Evolutionary conservation across 768 basidiomycete genomes (phyloP), one percentile per base, ranked within the genome.

Genomic region (Lactifluus subvellereus): DNA sequence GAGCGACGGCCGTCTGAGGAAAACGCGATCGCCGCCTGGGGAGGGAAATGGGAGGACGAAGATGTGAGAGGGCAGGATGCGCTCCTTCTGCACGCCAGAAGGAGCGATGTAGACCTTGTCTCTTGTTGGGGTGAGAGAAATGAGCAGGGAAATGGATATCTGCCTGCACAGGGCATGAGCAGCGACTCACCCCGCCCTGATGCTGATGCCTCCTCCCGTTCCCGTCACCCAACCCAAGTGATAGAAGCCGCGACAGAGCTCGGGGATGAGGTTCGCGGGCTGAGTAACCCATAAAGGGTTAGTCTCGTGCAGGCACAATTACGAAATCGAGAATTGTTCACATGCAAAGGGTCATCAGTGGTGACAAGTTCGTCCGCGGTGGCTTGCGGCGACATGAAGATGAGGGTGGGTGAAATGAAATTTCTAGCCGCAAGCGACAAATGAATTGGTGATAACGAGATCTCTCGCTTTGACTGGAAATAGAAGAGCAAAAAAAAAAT

Each of bases 251-350:
- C 83, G 78, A 72, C 93, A 95, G 1, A 95, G 80, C 70, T 91
- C 89, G 37, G 89, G 89, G 57, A 94, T 94, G 65, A 94, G 80
- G 73, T 92, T 94, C n/a, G 93, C 93, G 20, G 93, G 92, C 86
- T 95, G 77, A 16, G 20, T 18, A 10, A 1, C 10, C 43, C 9
- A 54, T 18, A 54, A 35, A 52, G 20, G 35, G 61, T 62, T 52
- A 57, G 62, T 43, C 22, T 47, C 27, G 8, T 8, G 30, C 14
- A 9, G 35, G 0, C 8, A 32, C 0, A 5, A 45, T 30, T 35
- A 50, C 35, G 56, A n/a, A 37, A 33, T 58, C 11, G 81, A 11
- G 27, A 35, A 4, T 18, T 4, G 30, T 58, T 67, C 67, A 87
- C 87, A 72, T 88, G 86, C 30, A 80, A 75, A 27, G 85, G 85